Conservation (phyloP, 169 alveolate genomes). For the Babesia ovata region DNA sequence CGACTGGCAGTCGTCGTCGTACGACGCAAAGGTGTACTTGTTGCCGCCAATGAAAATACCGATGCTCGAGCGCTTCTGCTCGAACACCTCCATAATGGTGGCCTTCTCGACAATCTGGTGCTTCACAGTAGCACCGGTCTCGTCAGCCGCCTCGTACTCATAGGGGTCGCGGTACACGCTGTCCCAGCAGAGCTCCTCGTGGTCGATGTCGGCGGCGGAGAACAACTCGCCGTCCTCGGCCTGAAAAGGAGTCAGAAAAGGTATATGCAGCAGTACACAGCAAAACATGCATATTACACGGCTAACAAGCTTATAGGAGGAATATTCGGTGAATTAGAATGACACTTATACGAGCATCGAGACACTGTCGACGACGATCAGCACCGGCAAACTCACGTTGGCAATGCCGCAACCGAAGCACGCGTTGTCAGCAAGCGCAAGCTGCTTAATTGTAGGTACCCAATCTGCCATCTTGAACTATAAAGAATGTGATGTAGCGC, state of each 20-base stretch:
- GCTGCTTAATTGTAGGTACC: conserved; percentile 64
- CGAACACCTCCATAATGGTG: conserved; percentile 63
- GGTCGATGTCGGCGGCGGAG: conserved; percentile 67
- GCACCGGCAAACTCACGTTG: conserved; percentile 28
- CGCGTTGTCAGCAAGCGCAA: conserved; percentile 62
- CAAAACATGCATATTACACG: neutral
- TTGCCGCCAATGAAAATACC: conserved; percentile 80
- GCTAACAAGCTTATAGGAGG: neutral
- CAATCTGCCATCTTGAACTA: conserved; percentile 60
- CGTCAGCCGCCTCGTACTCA: conserved; percentile 52
- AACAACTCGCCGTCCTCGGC: conserved; percentile 67
- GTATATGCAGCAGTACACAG: neutral
- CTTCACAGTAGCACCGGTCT: conserved; percentile 50
- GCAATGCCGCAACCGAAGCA: conserved; percentile 72
- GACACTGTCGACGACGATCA: neutral
- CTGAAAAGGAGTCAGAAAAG: conserved; percentile 1
- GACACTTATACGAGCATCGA: neutral
- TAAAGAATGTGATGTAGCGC: neutral
- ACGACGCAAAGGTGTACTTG: conserved; percentile 73
- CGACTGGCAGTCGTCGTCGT: conserved; percentile 68
- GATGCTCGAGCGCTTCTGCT: conserved; percentile 67
- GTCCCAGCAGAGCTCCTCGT: conserved; percentile 65
- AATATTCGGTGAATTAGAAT: no score
- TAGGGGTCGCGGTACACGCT: conserved; percentile 64
- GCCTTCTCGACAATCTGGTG: conserved; percentile 55